These are phyloP conservation scores for Besnoitia besnoiti DNA, from an alignment of 169 alveolate genomes.

Conservation along the genomic window DNA sequence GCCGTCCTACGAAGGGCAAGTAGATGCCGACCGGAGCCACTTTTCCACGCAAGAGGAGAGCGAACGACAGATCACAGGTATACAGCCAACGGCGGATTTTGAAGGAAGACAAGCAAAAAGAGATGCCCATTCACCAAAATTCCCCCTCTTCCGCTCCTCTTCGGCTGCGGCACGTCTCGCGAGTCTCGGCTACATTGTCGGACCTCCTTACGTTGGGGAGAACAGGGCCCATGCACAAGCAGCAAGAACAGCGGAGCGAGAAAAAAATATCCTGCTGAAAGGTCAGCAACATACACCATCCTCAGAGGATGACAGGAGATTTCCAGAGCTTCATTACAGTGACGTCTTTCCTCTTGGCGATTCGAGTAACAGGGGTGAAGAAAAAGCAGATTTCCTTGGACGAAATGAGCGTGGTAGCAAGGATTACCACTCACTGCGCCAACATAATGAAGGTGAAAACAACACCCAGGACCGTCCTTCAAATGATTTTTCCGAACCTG, in stretches of 20 bases:
- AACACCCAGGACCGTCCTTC: background rate
- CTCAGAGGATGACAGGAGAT: too few species aligned
- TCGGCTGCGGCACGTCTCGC: background rate
- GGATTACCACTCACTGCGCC: background rate
- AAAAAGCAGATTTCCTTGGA: background rate
- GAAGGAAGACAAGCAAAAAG: background rate
- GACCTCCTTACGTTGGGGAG: background rate
- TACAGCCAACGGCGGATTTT: background rate
- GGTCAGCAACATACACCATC: too few species aligned
- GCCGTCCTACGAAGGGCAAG: background rate
- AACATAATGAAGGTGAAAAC: background rate
- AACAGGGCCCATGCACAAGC: background rate
- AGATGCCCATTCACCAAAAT: background rate
- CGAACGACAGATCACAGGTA: background rate
- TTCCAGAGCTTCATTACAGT: too few species aligned
- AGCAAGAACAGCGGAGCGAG: background rate
- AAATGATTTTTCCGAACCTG: background rate
- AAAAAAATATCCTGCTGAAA: too few species aligned
- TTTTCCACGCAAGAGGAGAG: background rate
- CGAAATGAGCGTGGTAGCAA: too few species aligned
- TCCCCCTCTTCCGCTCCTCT: background rate
- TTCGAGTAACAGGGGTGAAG: background rate
- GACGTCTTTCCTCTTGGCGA: too few species aligned
- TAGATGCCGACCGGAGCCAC: background rate
- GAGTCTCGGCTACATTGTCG: conserved; percentile 18